Evolutionary conservation across 768 basidiomycete species (phyloP).

Genomic region (Boletus rubroflammeus): DNA sequence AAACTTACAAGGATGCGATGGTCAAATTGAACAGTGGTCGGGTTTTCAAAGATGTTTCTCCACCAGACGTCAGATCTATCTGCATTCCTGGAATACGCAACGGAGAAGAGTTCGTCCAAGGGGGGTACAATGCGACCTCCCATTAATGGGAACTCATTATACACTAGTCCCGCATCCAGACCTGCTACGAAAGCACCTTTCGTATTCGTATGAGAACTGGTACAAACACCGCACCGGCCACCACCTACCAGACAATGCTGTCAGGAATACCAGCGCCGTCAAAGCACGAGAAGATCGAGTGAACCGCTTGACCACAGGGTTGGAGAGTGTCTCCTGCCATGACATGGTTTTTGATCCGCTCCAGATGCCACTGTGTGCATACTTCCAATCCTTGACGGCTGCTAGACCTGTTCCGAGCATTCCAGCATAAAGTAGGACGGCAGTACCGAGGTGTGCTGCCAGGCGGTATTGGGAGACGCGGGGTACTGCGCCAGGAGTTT

Average conservation of each 20-base stretch:
- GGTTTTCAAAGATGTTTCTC: constrained; percentile 96
- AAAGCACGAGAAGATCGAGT: constrained; percentile 56
- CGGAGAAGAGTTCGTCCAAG: constrained; percentile 72
- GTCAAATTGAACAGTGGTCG: constrained; percentile 95
- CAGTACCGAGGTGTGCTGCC: constrained; percentile 91
- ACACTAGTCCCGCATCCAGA: constrained; percentile 92
- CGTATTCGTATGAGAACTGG: not conserved
- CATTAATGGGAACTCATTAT: constrained; percentile 98
- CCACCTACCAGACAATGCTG: constrained; percentile 81
- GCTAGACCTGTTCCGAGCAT: constrained; percentile 82
- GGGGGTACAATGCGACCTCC: constrained; percentile 85
- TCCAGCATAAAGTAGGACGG: constrained; percentile 87
- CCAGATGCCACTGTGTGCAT: constrained; percentile 54
- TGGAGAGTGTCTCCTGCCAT: constrained; percentile 48
- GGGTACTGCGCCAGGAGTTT: constrained; percentile 80
- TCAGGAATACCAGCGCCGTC: constrained; percentile 80
- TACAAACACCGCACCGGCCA: not conserved
- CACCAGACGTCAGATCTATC: constrained; percentile 85
- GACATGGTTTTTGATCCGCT: constrained; percentile 45
- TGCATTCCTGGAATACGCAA: constrained; percentile 63
- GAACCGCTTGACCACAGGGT: constrained; percentile 57
- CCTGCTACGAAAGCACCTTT: constrained; percentile 97
- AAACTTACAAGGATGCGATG: constrained; percentile 83
- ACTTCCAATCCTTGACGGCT: constrained; percentile 77
- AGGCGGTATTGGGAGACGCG: constrained; percentile 96